phyloP scores from a whole-genome alignment of 176 grass and related monocot genomes.

The Neostapfia colusana region DNA sequence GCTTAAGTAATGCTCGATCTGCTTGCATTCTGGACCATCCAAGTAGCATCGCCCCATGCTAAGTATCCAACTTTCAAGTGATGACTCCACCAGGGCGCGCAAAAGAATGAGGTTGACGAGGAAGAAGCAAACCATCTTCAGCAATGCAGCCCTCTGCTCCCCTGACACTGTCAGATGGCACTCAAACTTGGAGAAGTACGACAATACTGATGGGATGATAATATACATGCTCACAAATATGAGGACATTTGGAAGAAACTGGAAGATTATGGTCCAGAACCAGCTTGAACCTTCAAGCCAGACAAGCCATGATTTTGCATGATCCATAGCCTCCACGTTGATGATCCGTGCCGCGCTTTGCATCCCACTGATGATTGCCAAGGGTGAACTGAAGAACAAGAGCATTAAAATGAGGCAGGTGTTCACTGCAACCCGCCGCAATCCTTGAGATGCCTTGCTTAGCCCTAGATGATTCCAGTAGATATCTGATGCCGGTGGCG shows the following conservation, averaged over 20 bases:
- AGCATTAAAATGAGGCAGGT: conserved; percentile 92
- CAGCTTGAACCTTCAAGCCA: conserved; percentile 94
- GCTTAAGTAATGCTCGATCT: conserved; percentile 90
- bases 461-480: conserved; percentile 98
- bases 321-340: conserved; percentile 95
- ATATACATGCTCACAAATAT: conserved; percentile 98
- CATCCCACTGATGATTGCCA: conserved; percentile 89
- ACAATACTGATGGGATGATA: conserved; percentile 88
- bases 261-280: conserved; percentile 87
- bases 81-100: conserved; percentile 88
- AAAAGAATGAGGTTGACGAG: conserved; percentile 93
- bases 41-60: conserved; percentile 92
- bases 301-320: conserved; percentile 84
- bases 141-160: conserved; percentile 90
- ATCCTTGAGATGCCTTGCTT: conserved; percentile 66
- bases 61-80: conserved; percentile 87
- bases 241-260: conserved; percentile 94
- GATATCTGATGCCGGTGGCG: conserved; percentile 83
- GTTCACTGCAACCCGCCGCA: conserved; percentile 83
- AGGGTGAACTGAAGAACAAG: conserved; percentile 90
- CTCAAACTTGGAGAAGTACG: conserved; percentile 96
- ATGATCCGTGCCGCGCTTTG: conserved; percentile 83
- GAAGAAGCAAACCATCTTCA: conserved; percentile 99
- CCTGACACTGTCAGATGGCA: conserved; percentile 90
- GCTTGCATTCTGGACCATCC: conserved; percentile 76